phyloP scores from a whole-genome alignment of 2,329 filamentous ascomycete genomes.

The Alternaria arborescens region DNA sequence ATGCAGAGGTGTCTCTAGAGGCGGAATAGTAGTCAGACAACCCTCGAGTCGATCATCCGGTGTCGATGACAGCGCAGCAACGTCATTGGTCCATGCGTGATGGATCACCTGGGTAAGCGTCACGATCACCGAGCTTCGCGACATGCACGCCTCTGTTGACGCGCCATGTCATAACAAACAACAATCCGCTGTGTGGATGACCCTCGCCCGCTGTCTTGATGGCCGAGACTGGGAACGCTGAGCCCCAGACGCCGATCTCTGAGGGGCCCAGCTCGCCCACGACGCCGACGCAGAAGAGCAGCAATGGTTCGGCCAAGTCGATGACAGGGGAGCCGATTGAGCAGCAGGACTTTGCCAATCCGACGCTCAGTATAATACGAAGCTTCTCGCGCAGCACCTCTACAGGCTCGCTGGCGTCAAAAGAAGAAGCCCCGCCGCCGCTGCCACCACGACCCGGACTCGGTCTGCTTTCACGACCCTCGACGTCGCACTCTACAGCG shows the following conservation, averaged over 20 bases:
- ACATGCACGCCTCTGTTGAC: slow-evolving; percentile 6
- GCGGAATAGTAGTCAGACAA: not conserved
- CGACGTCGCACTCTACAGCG: slow-evolving; percentile 55
- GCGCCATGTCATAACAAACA: slow-evolving; percentile 16
- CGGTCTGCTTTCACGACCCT: slow-evolving; percentile 46
- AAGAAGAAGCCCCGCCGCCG: slow-evolving; percentile 62
- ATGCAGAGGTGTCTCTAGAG: not conserved
- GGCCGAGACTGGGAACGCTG: slow-evolving; percentile 41
- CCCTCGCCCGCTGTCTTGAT: slow-evolving; percentile 29
- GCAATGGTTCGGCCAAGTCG: slow-evolving; percentile 28
- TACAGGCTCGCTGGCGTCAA: slow-evolving; percentile 36
- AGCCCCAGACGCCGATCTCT: slow-evolving; percentile 30
- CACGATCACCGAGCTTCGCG: slow-evolving; percentile 12
- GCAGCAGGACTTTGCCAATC: slow-evolving; percentile 45
- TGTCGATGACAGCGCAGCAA: slow-evolving; percentile 5
- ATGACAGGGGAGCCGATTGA: slow-evolving; percentile 29
- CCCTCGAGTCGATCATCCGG: not conserved
- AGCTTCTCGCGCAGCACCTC: slow-evolving; percentile 38
- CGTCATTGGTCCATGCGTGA: slow-evolving; percentile 24
- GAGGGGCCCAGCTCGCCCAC: slow-evolving; percentile 21
- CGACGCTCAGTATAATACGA: slow-evolving; percentile 45
- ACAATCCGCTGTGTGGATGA: slow-evolving; percentile 29
- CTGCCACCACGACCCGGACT: slow-evolving; percentile 62
- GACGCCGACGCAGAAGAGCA: slow-evolving; percentile 53
- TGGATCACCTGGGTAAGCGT: slow-evolving; percentile 16